Conservation (phyloP, 768 basidiomycete genomes). For the Fomitopsis serialis region DNA sequence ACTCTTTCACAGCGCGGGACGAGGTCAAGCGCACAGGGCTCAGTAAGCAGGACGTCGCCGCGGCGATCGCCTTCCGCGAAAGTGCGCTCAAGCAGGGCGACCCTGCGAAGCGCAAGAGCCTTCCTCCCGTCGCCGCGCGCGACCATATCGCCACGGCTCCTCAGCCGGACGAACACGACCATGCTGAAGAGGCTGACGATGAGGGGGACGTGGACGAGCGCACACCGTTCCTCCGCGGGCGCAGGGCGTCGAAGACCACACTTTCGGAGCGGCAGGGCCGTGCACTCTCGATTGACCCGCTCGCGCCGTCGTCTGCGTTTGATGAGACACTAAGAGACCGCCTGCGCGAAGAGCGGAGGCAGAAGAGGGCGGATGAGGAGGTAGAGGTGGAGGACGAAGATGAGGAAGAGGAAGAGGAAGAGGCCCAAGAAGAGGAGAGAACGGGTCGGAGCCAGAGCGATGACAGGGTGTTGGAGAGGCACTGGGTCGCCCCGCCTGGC, state of each 20-base stretch:
- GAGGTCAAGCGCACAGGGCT: conserved; percentile 81
- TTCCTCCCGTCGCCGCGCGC: conserved; percentile 2
- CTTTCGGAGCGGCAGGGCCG: conserved; percentile 6
- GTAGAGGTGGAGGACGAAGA: conserved; percentile 39
- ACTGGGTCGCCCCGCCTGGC: conserved; percentile 76
- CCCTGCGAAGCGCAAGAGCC: conserved; percentile 14
- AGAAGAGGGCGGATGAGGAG: conserved; percentile 24
- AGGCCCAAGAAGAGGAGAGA: background rate
- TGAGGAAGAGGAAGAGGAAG: conserved; percentile 22
- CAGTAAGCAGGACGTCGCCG: conserved; percentile 66
- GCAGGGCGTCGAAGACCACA: conserved; percentile 15
- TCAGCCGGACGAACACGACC: background rate
- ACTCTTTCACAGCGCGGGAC: conserved; percentile 55
- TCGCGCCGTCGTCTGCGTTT: conserved; percentile 78
- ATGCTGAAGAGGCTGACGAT: conserved; percentile 16
- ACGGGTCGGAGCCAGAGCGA: conserved; percentile 20
- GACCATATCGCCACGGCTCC: conserved; percentile 20
- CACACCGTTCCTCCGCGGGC: conserved; percentile 32
- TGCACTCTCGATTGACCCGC: conserved; percentile 72
- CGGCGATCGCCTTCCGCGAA: conserved; percentile 84
- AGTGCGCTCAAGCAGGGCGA: conserved; percentile 55
- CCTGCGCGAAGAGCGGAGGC: conserved; percentile 32
- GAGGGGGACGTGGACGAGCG: conserved; percentile 26
- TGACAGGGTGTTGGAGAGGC: conserved; percentile 56
- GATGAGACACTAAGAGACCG: conserved; percentile 79